Evolutionary conservation across 2,329 filamentous ascomycete species (phyloP).

Genomic region (Pseudodiploospora longispora): DNA sequence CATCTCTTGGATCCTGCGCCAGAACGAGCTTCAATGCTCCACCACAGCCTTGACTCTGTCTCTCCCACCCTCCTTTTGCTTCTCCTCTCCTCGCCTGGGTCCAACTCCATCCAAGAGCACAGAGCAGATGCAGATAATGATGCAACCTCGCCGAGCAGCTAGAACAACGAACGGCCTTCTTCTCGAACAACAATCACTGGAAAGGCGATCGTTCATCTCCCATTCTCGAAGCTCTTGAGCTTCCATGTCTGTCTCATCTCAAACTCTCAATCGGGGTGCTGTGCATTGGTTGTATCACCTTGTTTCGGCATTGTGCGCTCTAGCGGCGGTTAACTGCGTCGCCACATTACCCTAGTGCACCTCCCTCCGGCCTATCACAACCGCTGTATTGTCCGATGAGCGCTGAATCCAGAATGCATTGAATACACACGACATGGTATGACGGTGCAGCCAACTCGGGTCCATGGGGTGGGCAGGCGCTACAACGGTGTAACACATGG

Average conservation of each 20-base stretch:
- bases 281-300: neutral
- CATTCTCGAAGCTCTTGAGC: conserved; percentile 3
- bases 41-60: no score
- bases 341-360: conserved; percentile 3
- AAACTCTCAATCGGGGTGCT: neutral
- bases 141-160: neutral
- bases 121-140: no score
- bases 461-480: neutral
- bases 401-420: conserved; percentile 7
- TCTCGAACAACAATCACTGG: neutral
- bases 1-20: no score
- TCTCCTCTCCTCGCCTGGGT: no score
- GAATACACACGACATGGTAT: conserved; percentile 2
- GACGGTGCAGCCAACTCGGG: neutral
- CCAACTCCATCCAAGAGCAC: no score
- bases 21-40: no score
- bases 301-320: conserved; percentile 4
- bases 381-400: conserved; percentile 1
- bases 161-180: neutral
- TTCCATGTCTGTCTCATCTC: neutral
- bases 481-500: neutral
- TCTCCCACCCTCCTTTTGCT: no score
- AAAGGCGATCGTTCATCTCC: neutral
- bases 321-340: conserved; percentile 10
- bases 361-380: conserved; percentile 7